phyloP scores from a whole-genome alignment of 2,329 filamentous ascomycete species.

The Ophiostoma sp. region DNA sequence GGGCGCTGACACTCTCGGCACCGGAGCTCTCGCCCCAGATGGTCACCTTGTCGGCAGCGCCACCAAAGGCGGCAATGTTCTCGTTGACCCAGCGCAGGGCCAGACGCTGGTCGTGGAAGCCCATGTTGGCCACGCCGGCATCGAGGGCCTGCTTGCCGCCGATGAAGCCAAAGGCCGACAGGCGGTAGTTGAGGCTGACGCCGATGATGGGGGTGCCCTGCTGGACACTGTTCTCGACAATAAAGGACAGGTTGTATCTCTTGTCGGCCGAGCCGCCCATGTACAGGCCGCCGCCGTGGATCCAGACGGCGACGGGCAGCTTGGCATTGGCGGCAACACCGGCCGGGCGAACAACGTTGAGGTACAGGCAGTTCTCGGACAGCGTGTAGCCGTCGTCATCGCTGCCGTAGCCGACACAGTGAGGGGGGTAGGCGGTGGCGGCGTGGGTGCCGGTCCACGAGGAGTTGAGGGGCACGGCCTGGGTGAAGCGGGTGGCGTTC shows the following conservation, averaged over 20 bases:
- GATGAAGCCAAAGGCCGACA: conserved; percentile 50
- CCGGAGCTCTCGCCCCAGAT: conserved; percentile 53
- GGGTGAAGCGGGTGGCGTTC: conserved; percentile 38
- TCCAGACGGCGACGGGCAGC: conserved; percentile 54
- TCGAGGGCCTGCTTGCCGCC: conserved; percentile 40
- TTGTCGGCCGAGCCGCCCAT: conserved; percentile 41
- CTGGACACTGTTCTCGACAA: conserved; percentile 44
- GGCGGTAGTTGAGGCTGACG: conserved; percentile 45
- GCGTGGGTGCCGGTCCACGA: conserved; percentile 39
- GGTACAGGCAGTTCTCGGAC: conserved; percentile 55
- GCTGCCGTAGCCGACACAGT: conserved; percentile 48
- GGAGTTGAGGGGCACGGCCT: conserved; percentile 34
- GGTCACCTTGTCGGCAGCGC: conserved; percentile 43
- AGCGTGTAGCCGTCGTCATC: conserved; percentile 29
- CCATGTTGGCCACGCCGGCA: conserved; percentile 46
- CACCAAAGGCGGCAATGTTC: conserved; percentile 48
- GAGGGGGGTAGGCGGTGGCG: conserved; percentile 42
- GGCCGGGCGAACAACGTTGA: conserved; percentile 56
- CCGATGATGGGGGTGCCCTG: conserved; percentile 44
- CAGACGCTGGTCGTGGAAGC: conserved; percentile 46
- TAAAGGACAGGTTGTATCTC: conserved; percentile 56
- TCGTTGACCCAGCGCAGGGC: conserved; percentile 48
- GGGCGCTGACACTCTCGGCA: conserved; percentile 45
- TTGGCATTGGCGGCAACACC: conserved; percentile 36
- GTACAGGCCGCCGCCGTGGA: conserved; percentile 41